Base-by-base conservation (phyloP, 768 basidiomycete species). In the Pleurotus tuoliensis region DNA sequence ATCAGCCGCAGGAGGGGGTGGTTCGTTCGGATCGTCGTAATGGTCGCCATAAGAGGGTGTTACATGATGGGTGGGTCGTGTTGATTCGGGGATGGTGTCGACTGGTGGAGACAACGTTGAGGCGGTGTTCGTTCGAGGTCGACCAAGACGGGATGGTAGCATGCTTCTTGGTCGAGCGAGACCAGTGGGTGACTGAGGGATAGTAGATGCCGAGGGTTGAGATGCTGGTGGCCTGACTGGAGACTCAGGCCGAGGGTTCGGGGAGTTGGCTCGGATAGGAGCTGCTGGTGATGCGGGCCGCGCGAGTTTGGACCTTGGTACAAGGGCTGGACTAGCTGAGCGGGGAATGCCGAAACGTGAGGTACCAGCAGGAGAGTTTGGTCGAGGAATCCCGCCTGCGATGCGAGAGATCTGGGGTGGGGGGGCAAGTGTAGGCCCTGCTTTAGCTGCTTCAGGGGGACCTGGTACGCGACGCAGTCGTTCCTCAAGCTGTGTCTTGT, bases 401-500 rank as follows among this genome's bases (percentile, higher is more conserved):
- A 89, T 61, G 24, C 88, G 84, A 60, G 82, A 67, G 5, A 86
- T 74, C 56, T 81, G 82, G 2, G 71, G 65, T 13, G 74, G 71
- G n/a, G 76, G 75, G 12, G 77, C 71, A 9, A 73, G 65, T 11
- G 74, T 65, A 5, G 58, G 46, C 18, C 76, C 72, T 18, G 67
- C 65, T 60, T 77, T 78, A 13, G 77, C 75, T 60, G 73, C 72
- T 27, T 81, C 57, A 18, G 48, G 82, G 30, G 88, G 83, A 5
- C 87, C 87, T 27, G 86, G 76, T n/a, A 92, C 83, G 34, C 92
- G 87, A 46, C 90, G 87, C 25, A 97, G 73, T 6, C 92, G 82
- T 65, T 95, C 94, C 69, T 96, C 94, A 27, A 97, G 80, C 64
- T 94, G 92, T 7, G 92, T 93, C 65, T 90, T 94, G 65, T 95